phyloP scores from a whole-genome alignment of 2,329 filamentous ascomycete species.

The Hymenoscyphus occultus region DNA sequence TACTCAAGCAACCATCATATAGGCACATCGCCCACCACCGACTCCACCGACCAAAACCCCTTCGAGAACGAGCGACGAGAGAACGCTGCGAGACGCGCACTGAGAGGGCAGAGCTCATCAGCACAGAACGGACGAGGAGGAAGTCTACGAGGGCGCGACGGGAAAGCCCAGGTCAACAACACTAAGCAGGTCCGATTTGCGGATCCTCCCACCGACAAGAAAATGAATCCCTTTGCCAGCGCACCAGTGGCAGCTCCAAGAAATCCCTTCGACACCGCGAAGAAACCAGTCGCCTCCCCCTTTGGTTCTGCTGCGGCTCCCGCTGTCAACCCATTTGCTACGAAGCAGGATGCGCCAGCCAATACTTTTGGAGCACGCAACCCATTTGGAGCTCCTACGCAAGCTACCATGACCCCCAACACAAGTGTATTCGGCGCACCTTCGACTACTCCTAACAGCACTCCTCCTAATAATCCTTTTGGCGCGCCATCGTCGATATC shows the following conservation, averaged over 20 bases:
- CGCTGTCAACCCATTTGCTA: slow-evolving; percentile 23
- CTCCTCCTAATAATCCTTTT: slow-evolving; percentile 7
- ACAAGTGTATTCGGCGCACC: slow-evolving; percentile 13
- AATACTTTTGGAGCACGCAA: slow-evolving; percentile 17
- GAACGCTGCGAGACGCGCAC: slow-evolving; percentile 36
- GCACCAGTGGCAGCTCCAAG: slow-evolving; percentile 12
- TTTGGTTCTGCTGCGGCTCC: slow-evolving; percentile 18
- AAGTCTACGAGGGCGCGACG: slow-evolving; percentile 17
- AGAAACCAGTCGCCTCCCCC: slow-evolving; percentile 9
- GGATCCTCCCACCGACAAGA: slow-evolving; percentile 17
- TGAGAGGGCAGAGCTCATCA: slow-evolving; percentile 26
- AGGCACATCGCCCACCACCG: slow-evolving; percentile 19
- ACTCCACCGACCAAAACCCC: slow-evolving; percentile 18
- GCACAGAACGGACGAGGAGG: slow-evolving; percentile 25
- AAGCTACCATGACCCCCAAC: slow-evolving; percentile 11
- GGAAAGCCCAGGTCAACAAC: slow-evolving; percentile 15
- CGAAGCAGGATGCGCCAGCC: slow-evolving; percentile 10
- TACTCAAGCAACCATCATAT: slow-evolving; percentile 22
- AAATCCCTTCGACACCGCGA: slow-evolving; percentile 22
- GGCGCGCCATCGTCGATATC: slow-evolving; percentile 8
- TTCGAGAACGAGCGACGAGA: slow-evolving; percentile 35
- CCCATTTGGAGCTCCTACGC: slow-evolving; percentile 23
- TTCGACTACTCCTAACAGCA: slow-evolving; percentile 8
- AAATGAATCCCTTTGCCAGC: slow-evolving; percentile 14
- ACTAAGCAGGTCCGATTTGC: slow-evolving; percentile 33